A percentile compares a stretch with the other conserved stretches of the same genome.
These are phyloP conservation scores for Epichloe aotearoae DNA, from an alignment of 2,329 filamentous ascomycete species.

Conservation along the genomic window DNA sequence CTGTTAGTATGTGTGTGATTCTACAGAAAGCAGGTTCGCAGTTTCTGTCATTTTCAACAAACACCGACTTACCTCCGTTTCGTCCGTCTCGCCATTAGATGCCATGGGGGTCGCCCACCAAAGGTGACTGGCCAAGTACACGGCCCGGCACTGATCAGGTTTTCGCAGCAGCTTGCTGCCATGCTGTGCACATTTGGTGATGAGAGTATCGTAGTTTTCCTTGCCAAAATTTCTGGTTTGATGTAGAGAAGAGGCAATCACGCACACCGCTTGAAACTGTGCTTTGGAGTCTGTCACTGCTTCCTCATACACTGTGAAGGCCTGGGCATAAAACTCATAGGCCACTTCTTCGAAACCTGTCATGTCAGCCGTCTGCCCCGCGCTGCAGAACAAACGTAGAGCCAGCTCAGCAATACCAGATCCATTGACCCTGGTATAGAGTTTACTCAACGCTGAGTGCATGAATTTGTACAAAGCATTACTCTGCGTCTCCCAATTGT, in stretches of 20 bases:
- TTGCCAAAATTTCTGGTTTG: conserved; percentile 82
- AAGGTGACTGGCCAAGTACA: conserved; percentile 89
- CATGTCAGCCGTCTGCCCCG: conserved; percentile 85
- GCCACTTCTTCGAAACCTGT: conserved; percentile 88
- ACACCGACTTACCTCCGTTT: conserved; percentile 49
- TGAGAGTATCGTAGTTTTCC: conserved; percentile 97
- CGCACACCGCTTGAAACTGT: conserved; percentile 94
- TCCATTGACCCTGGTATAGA: conserved; percentile 73
- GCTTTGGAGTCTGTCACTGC: conserved; percentile 89
- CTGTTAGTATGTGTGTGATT: too few relatives aligned
- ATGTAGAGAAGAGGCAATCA: conserved; percentile 81
- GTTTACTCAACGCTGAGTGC: conserved; percentile 71
- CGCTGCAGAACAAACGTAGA: conserved; percentile 78
- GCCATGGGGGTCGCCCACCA: conserved; percentile 88
- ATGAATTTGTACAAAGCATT: conserved; percentile 91
- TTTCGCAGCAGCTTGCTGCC: conserved; percentile 95
- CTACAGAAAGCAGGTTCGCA: background rate
- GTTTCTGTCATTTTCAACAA: background rate
- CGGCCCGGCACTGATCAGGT: conserved; percentile 92
- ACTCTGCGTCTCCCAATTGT: conserved; percentile 49
- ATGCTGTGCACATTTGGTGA: conserved; percentile 93
- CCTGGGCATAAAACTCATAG: conserved; percentile 97
- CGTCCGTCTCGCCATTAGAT: conserved; percentile 65
- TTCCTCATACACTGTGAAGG: conserved; percentile 96
- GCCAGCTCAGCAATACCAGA: conserved; percentile 74